Conservation (phyloP, 1,139 yeast genomes). For the Yamadazyma buinensis region DNA sequence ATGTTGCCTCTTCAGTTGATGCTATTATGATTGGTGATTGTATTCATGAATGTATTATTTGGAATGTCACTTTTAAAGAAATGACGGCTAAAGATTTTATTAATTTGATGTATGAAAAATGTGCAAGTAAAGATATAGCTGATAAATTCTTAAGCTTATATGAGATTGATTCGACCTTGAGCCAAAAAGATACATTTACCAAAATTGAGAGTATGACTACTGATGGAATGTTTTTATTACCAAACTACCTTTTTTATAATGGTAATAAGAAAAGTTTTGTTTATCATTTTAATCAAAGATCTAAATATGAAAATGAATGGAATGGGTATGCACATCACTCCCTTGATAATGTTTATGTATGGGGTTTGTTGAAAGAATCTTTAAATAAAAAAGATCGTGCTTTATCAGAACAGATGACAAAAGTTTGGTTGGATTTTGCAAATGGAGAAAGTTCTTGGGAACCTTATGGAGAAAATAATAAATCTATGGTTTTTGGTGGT, state of each 20-base stretch:
- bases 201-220: slow-evolving; percentile 7
- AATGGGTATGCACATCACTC: slow-evolving; percentile 15
- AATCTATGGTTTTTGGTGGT: slow-evolving; percentile 11
- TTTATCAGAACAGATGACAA: slow-evolving; percentile 6
- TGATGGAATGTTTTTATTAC: slow-evolving; percentile 8
- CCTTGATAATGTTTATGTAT: slow-evolving; percentile 13
- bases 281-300: slow-evolving; percentile 9
- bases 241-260: slow-evolving; percentile 8
- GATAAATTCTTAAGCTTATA: slow-evolving; percentile 5
- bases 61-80: slow-evolving; percentile 11
- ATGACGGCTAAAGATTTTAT: slow-evolving; percentile 4
- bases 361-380: slow-evolving; percentile 11
- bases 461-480: slow-evolving; percentile 4
- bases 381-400: slow-evolving; percentile 3
- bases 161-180: slow-evolving; percentile 1
- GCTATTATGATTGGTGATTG: slow-evolving; percentile 12
- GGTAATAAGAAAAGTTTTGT: slow-evolving; percentile 5
- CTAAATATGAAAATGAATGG: slow-evolving; percentile 12
- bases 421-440: slow-evolving; percentile 12
- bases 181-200: slow-evolving; percentile 1
- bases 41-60: slow-evolving; percentile 12
- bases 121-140: slow-evolving; percentile 1
- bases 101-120: slow-evolving; percentile 1
- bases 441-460: slow-evolving; percentile 12
- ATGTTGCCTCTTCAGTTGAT: slow-evolving; percentile 2